These are phyloP conservation scores for Hevea brasiliensis DNA, from an alignment of 345 rosid species.

Conservation along the genomic window DNA sequence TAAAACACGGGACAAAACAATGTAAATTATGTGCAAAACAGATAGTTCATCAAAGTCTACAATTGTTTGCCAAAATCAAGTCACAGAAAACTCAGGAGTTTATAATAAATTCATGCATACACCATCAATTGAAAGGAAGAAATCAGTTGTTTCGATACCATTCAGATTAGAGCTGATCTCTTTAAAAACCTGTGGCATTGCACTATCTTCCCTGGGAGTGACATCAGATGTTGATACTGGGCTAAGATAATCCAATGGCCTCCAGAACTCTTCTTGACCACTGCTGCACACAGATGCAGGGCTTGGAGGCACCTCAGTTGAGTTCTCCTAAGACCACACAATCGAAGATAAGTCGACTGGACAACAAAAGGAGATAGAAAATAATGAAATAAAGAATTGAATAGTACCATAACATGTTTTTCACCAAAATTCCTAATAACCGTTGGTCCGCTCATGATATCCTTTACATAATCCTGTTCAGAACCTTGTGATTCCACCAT, in stretches of 20 bases:
- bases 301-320: constrained; percentile 95
- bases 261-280: constrained; percentile 76
- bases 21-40: no score
- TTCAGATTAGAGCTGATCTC: constrained; percentile 70
- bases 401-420: constrained; percentile 47
- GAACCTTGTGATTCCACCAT: constrained; percentile 48
- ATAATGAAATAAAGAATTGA: not conserved
- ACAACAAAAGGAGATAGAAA: not conserved
- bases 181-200: constrained; percentile 53
- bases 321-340: constrained; percentile 58
- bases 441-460: constrained; percentile 60
- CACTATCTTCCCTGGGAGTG: constrained; percentile 45
- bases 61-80: no score
- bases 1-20: no score
- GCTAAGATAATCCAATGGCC: constrained; percentile 58
- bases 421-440: constrained; percentile 46
- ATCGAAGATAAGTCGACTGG: not conserved
- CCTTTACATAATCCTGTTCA: constrained; percentile 50
- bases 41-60: no score
- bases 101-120: not conserved
- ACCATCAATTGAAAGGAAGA: not conserved
- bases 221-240: constrained; percentile 67
- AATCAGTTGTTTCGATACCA: constrained; percentile 44
- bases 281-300: constrained; percentile 84
- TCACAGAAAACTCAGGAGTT: no score